These are phyloP conservation scores for Candida yuanshanica DNA, from an alignment of 805 yeast genomes.

Conservation along the genomic window DNA sequence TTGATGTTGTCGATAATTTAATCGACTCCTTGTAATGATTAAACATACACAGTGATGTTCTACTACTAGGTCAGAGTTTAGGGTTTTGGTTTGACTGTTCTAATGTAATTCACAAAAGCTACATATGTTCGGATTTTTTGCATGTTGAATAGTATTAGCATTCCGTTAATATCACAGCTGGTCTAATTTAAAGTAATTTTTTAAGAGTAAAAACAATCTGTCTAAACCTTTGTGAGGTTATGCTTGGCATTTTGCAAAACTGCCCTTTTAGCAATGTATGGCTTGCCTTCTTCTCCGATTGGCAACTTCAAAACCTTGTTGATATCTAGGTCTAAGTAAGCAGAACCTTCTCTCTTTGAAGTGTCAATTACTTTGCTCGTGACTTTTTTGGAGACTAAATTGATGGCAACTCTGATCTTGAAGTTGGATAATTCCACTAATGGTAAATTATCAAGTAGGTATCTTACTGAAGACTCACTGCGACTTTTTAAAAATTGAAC, in stretches of 20 bases:
- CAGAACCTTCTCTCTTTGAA: slow-evolving; percentile 10
- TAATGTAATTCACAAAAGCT: too few relatives aligned
- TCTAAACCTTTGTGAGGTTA: neutral
- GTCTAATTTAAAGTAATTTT: neutral
- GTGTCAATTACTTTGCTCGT: slow-evolving; percentile 21
- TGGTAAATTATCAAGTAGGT: slow-evolving; percentile 42
- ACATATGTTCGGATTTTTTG: neutral
- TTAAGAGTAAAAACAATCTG: neutral
- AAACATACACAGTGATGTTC: too few relatives aligned
- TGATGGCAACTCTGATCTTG: slow-evolving; percentile 42
- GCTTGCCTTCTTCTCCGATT: slow-evolving; percentile 32
- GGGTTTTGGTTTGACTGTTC: too few relatives aligned
- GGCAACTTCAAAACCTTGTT: slow-evolving; percentile 33
- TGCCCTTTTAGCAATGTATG: slow-evolving; percentile 9
- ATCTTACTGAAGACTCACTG: slow-evolving; percentile 27
- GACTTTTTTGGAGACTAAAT: slow-evolving; percentile 45
- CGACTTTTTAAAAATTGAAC: slow-evolving; percentile 28
- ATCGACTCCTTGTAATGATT: slow-evolving; percentile 37
- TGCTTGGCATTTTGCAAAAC: slow-evolving; percentile 4
- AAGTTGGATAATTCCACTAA: slow-evolving; percentile 31
- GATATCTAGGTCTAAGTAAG: slow-evolving; percentile 19
- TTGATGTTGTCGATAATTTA: slow-evolving; percentile 72
- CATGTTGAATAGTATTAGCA: neutral
- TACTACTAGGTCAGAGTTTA: too few relatives aligned
- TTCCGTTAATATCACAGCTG: neutral